Evolutionary conservation across 73 alveolate genomes (phyloP).

Genomic region (Blepharisma japonicum): DNA sequence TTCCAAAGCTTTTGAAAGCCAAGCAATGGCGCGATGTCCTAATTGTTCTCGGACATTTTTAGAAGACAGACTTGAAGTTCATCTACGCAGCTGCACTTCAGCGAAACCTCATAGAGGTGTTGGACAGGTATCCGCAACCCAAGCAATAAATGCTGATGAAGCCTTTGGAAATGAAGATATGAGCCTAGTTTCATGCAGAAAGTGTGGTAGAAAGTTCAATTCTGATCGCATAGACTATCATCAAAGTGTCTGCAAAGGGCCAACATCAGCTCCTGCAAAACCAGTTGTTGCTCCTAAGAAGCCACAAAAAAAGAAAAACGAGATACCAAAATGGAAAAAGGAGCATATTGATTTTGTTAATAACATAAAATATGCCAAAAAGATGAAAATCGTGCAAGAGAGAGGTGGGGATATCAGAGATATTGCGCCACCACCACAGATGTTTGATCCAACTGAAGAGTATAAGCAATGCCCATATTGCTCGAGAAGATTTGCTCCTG

Average conservation of each 20-base stretch:
- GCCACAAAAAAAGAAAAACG: constrained; percentile 28
- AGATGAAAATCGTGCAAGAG: constrained; percentile 57
- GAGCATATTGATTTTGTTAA: constrained; percentile 61
- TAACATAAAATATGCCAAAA: constrained; percentile 56
- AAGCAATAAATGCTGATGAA: too few species aligned
- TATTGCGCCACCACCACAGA: constrained; percentile 48
- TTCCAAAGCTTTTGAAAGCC: constrained; percentile 30
- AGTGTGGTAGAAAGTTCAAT: constrained; percentile 52
- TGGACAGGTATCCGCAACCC: too few species aligned
- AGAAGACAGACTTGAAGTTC: constrained; percentile 85
- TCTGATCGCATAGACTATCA: constrained; percentile 48
- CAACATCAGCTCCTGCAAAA: neutral
- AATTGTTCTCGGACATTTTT: constrained; percentile 88
- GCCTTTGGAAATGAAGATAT: neutral
- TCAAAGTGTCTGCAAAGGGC: constrained; percentile 40
- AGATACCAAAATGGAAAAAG: constrained; percentile 56
- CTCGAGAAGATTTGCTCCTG: constrained; percentile 47
- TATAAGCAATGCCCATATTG: constrained; percentile 65
- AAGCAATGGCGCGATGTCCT: constrained; percentile 78
- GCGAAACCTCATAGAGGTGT: constrained; percentile 13
- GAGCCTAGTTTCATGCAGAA: constrained; percentile 37
- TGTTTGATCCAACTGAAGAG: constrained; percentile 38
- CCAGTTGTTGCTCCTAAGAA: neutral
- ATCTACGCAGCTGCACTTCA: constrained; percentile 72
- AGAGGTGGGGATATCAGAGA: constrained; percentile 74